A percentile compares a stretch with the other conserved stretches of the same genome.
Evolutionary conservation across 2,329 filamentous ascomycete species (phyloP).

Genomic region (Ambrosiella cleistominuta): DNA sequence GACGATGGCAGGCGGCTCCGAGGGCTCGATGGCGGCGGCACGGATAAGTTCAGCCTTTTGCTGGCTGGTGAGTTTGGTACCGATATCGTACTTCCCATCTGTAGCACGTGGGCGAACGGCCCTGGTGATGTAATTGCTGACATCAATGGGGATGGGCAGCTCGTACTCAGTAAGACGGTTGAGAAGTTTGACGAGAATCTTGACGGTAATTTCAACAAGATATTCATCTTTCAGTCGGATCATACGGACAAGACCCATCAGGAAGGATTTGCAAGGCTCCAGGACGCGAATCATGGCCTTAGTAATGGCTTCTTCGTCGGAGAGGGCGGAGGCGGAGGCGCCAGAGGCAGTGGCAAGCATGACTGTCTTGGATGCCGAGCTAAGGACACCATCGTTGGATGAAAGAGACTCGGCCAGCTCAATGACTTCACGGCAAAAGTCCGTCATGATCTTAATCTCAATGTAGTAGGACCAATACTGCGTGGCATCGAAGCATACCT

Average conservation of each 20-base stretch:
- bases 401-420: conserved; percentile 78
- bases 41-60: conserved; percentile 70
- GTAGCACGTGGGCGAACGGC: conserved; percentile 41
- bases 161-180: conserved; percentile 60
- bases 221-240: conserved; percentile 77
- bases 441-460: conserved; percentile 64
- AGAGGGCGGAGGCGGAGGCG: conserved; percentile 13
- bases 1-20: conserved; percentile 24
- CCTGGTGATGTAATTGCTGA: conserved; percentile 45
- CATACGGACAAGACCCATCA: conserved; percentile 59
- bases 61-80: conserved; percentile 62
- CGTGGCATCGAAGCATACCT: conserved; percentile 64
- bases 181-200: conserved; percentile 69
- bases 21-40: conserved; percentile 41
- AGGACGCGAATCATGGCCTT: conserved; percentile 23
- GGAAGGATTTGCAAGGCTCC: conserved; percentile 16
- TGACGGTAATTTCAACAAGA: conserved; percentile 65
- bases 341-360: conserved; percentile 14
- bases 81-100: conserved; percentile 37
- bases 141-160: conserved; percentile 47
- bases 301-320: conserved; percentile 19
- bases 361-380: conserved; percentile 39
- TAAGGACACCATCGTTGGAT: conserved; percentile 67
- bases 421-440: conserved; percentile 90
- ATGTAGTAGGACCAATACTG: conserved; percentile 66